These are phyloP conservation scores for Sphagnum contortum DNA, from an alignment of 225 moss, liverwort and hornwort species.

Conservation along the genomic window DNA sequence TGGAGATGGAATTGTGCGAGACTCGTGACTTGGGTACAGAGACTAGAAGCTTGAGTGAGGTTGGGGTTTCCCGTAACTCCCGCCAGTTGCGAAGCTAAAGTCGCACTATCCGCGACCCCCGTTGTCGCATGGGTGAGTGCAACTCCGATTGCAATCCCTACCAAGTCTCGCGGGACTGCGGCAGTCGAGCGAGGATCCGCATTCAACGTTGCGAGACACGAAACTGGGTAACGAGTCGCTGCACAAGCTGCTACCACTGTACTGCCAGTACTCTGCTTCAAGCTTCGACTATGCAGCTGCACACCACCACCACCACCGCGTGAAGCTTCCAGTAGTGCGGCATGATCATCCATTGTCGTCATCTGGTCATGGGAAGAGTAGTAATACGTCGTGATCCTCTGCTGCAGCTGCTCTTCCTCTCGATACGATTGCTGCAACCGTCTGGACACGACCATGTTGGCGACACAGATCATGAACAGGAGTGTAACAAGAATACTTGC, in stretches of 20 bases:
- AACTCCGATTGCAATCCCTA: slow-evolving; percentile 19
- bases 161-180: slow-evolving; percentile 22
- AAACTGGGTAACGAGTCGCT: slow-evolving; percentile 25
- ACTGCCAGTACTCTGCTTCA: slow-evolving; percentile 4
- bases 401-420: too few relatives aligned
- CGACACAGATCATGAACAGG: too few relatives aligned
- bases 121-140: slow-evolving; percentile 17
- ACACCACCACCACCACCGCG: too few relatives aligned
- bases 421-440: too few relatives aligned
- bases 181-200: slow-evolving; percentile 29
- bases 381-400: too few relatives aligned
- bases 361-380: too few relatives aligned
- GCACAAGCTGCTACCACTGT: slow-evolving; percentile 28
- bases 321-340: too few relatives aligned
- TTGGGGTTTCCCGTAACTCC: slow-evolving; percentile 15
- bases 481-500: too few relatives aligned
- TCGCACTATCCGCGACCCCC: slow-evolving; percentile 16
- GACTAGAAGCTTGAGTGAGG: slow-evolving; percentile 21
- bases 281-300: too few relatives aligned
- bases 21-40: slow-evolving; percentile 40
- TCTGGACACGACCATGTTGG: too few relatives aligned
- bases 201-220: slow-evolving; percentile 17
- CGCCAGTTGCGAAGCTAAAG: slow-evolving; percentile 15
- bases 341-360: too few relatives aligned
- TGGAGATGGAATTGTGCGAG: slow-evolving; percentile 33